Evolutionary conservation across 345 rosid species (phyloP).

Genomic region (Salix brachista): DNA sequence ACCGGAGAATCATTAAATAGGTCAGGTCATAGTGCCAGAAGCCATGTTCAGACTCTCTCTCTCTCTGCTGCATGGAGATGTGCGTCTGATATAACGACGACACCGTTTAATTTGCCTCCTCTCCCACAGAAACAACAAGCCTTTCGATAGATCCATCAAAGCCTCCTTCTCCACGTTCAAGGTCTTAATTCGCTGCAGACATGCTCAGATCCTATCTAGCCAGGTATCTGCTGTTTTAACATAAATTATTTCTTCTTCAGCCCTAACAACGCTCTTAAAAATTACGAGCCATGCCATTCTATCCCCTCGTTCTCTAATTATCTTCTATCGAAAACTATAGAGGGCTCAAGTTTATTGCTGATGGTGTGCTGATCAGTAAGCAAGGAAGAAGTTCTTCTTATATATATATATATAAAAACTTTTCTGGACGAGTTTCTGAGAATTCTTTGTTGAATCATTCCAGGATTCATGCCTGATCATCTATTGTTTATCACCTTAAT

Average conservation of each 20-base stretch:
- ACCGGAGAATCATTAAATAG: conserved; percentile 22
- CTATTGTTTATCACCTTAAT: neutral
- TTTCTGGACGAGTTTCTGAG: neutral
- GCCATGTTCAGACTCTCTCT: neutral
- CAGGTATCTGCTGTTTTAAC: neutral
- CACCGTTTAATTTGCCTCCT: neutral
- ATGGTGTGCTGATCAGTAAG: conserved; percentile 2
- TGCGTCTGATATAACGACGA: conserved; percentile 9
- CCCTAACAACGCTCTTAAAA: neutral
- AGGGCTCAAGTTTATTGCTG: conserved; percentile 7
- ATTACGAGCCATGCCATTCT: neutral
- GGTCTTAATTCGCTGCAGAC: neutral
- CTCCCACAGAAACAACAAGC: neutral
- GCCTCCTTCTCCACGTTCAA: neutral
- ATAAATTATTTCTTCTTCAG: neutral
- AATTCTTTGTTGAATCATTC: neutral
- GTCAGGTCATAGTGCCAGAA: conserved; percentile 14
- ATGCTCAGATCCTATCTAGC: neutral
- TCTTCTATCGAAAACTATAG: neutral
- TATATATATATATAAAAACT: neutral
- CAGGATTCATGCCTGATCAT: neutral
- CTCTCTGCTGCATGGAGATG: conserved; percentile 22
- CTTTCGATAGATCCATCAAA: neutral
- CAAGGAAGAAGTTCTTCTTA: conserved; percentile 4
- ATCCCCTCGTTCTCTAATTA: no score